phyloP scores from a whole-genome alignment of 257 asterid genomes.

The Przewalskia tangutica region DNA sequence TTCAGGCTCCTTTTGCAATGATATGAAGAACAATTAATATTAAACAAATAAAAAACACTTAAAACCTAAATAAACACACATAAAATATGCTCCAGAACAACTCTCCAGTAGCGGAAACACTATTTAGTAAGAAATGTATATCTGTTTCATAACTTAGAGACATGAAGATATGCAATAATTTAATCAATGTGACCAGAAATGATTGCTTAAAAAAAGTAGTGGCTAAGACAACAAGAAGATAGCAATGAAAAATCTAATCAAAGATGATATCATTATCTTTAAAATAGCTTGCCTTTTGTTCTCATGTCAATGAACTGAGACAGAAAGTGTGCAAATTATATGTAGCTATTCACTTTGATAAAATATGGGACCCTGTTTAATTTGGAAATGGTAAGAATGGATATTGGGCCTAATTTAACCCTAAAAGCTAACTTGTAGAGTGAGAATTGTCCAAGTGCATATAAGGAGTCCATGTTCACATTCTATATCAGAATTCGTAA shows the following conservation, averaged over 20 bases:
- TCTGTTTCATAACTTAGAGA: not conserved
- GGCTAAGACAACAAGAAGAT: conserved; percentile 16
- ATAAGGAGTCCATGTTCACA: too few relatives aligned
- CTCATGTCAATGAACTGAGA: conserved; percentile 33
- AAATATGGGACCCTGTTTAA: conserved; percentile 15
- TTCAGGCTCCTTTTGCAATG: not conserved
- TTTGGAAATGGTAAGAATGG: too few relatives aligned
- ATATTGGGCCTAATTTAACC: too few relatives aligned
- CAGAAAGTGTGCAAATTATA: conserved; percentile 21
- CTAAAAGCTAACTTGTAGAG: too few relatives aligned
- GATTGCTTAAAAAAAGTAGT: not conserved
- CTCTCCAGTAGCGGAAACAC: too few relatives aligned
- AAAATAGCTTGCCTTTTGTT: conserved; percentile 24
- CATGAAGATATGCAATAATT: not conserved
- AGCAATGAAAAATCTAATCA: conserved; percentile 22
- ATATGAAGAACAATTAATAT: not conserved
- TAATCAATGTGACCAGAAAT: not conserved
- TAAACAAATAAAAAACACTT: not conserved
- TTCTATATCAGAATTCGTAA: too few relatives aligned
- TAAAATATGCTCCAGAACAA: too few relatives aligned
- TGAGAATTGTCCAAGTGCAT: too few relatives aligned
- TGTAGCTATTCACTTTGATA: not conserved
- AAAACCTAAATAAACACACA: not conserved
- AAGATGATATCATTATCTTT: conserved; percentile 20
- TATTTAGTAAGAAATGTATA: not conserved